These are phyloP conservation scores for Talaromyces stipitatus DNA, from an alignment of 495 filamentous ascomycete species.

Conservation along the genomic window DNA sequence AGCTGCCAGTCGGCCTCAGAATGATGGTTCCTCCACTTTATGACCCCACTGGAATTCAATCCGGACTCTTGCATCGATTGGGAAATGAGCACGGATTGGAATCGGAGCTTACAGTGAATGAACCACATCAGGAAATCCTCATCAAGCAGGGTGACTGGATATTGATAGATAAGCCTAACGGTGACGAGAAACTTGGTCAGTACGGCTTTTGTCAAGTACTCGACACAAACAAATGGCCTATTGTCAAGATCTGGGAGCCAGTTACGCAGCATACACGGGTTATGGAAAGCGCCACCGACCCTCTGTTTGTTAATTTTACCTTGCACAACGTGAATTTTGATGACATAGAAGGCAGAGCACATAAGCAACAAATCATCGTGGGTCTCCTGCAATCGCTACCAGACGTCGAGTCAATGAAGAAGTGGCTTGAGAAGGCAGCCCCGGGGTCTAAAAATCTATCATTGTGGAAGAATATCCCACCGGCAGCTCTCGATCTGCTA, in stretches of 20 bases:
- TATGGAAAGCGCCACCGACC: not conserved
- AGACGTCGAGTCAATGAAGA: slow-evolving; percentile 51
- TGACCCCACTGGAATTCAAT: not conserved
- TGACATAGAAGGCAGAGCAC: slow-evolving; percentile 23
- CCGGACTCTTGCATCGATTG: slow-evolving; percentile 16
- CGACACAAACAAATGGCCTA: not conserved
- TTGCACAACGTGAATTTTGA: slow-evolving; percentile 55
- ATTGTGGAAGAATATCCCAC: slow-evolving; percentile 59
- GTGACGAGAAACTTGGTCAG: not conserved
- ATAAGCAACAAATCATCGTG: slow-evolving; percentile 50
- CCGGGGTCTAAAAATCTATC: slow-evolving; percentile 34
- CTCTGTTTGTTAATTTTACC: slow-evolving; percentile 15
- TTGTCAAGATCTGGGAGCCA: slow-evolving; percentile 14
- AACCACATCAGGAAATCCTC: slow-evolving; percentile 15
- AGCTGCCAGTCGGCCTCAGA: slow-evolving; percentile 62
- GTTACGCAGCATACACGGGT: not conserved
- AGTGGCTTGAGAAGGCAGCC: slow-evolving; percentile 42
- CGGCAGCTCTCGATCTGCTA: slow-evolving; percentile 59
- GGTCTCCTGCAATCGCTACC: slow-evolving; percentile 63
- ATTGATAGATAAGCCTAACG: slow-evolving; percentile 15
- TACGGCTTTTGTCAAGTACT: slow-evolving; percentile 20
- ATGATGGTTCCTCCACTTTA: slow-evolving; percentile 51
- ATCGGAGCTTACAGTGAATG: slow-evolving; percentile 26
- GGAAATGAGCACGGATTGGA: too few relatives aligned
- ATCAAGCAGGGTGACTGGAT: slow-evolving; percentile 56